A percentile compares a stretch with the other conserved stretches of the same genome.
These are phyloP conservation scores for Cystobasidium pallidum DNA, from an alignment of 1,284 basidiomycete genomes.

Conservation along the genomic window DNA sequence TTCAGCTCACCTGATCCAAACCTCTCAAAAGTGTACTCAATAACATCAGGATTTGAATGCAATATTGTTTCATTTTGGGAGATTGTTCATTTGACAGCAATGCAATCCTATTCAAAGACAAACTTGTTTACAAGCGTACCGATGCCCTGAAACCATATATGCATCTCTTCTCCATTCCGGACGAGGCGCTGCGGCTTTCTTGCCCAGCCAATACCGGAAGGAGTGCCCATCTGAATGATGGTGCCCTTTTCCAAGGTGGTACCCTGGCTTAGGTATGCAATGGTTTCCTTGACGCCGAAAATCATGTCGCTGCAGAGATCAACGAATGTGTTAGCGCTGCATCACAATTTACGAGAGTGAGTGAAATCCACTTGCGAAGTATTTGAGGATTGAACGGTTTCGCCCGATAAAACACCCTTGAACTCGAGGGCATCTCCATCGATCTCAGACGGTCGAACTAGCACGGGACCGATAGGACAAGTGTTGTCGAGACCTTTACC, in stretches of 20 bases:
- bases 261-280: slow-evolving; percentile 30
- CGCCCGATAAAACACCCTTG: slow-evolving; percentile 20
- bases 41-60: no score
- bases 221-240: slow-evolving; percentile 36
- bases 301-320: slow-evolving; percentile 38
- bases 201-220: slow-evolving; percentile 38
- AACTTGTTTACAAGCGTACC: slow-evolving; percentile 33
- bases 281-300: slow-evolving; percentile 22
- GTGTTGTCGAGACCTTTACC: slow-evolving; percentile 43
- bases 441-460: slow-evolving; percentile 19
- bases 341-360: not conserved
- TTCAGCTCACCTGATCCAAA: no score
- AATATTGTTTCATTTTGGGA: no score
- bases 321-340: not conserved
- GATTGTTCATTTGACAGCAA: no score
- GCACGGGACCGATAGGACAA: slow-evolving; percentile 34
- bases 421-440: slow-evolving; percentile 35
- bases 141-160: slow-evolving; percentile 33
- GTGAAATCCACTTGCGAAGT: slow-evolving; percentile 9
- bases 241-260: slow-evolving; percentile 30
- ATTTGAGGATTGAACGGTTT: slow-evolving; percentile 26
- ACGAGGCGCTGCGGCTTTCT: slow-evolving; percentile 16
- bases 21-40: no score
- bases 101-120: slow-evolving; percentile 63
- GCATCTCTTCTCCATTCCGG: slow-evolving; percentile 34